Base-by-base conservation (phyloP, 2,329 filamentous ascomycete genomes). In the Trichophyton verrucosum region DNA sequence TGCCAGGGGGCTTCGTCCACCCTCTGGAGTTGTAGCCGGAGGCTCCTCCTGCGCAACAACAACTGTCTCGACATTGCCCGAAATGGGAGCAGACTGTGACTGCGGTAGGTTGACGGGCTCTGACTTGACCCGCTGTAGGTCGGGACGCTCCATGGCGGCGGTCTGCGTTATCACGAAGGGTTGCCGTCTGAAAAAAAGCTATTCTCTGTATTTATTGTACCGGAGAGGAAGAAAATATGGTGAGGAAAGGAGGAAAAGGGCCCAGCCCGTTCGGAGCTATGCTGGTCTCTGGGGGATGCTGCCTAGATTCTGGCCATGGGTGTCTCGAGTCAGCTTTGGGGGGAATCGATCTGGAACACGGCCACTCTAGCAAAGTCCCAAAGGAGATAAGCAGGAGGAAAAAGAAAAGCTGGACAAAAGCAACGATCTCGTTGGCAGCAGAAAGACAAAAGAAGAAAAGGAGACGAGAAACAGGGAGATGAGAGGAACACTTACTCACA, bases 201-300 rank as follows among this genome's bases (percentile, higher is more conserved):
- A 17, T 44, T 15, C 40, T 8, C 4, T n/a, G 15, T 44, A 44
- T n/a, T 7, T 44, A 11, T 15, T 55, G 24, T 13, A 24, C 7
- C 22, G 22, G 13, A 27, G 5, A 51, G 20, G 46, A 27, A 2
- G 22, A 51, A 9, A 11, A 2, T 3, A 27, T 11, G 46, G 22
- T 13, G 46, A 30, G 22, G 11, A 51, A 24, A 27, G 24, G 11
- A 36, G 27, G 15, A 36, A 76, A 72, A n/a, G 75, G 69, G 3
- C 40, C 40, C 33, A 38, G 33, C 33, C 33, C 8, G 9, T 38
- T 13, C 33, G 33, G 71, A 72, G 1, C 74, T 61, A 67, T 57
- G 72, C 65, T 24, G 63, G 64, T 15, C 63, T 65, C 42, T 66
- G 68, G 6, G 82, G 81, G 62, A 81, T 80, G 75, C 69, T 38